phyloP scores from a whole-genome alignment of 768 basidiomycete species.

The Boletellus ananas region DNA sequence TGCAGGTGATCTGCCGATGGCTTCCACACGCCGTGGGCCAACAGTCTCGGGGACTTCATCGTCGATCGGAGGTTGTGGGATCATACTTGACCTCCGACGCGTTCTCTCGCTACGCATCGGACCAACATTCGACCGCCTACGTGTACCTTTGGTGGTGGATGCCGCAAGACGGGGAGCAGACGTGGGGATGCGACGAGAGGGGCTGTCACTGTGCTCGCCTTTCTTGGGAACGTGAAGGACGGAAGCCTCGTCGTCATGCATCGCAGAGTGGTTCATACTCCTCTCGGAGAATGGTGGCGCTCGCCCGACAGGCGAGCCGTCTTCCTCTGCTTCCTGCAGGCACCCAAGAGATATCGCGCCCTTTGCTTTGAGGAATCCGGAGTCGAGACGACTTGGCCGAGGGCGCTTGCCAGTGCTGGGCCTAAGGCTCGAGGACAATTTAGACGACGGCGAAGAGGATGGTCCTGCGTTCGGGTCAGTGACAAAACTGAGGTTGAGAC shows the following conservation, averaged over 20 bases:
- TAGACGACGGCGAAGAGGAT: constrained; percentile 38
- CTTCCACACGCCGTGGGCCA: constrained; percentile 41
- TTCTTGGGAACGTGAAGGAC: constrained; percentile 34
- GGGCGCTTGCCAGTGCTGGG: constrained; percentile 39
- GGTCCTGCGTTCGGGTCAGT: constrained; percentile 22
- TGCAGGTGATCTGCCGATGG: constrained; percentile 47
- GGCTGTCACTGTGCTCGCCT: constrained; percentile 39
- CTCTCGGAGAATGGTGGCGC: constrained; percentile 57
- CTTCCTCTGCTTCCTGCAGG: constrained; percentile 72
- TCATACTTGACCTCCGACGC: constrained; percentile 75
- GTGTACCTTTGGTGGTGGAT: constrained; percentile 36
- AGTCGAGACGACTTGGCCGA: constrained; percentile 65
- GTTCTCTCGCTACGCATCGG: constrained; percentile 70
- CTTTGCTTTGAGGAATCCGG: constrained; percentile 58
- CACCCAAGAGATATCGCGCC: constrained; percentile 52
- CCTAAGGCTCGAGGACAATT: constrained; percentile 14
- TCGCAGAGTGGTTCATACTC: constrained; percentile 50
- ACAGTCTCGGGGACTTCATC: constrained; percentile 33
- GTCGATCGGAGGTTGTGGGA: constrained; percentile 57
- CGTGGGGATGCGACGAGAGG: constrained; percentile 45
- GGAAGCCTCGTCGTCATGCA: constrained; percentile 21
- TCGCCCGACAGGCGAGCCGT: constrained; percentile 32
- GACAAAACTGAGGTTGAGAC: constrained; percentile 53
- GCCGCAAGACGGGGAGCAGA: constrained; percentile 40
- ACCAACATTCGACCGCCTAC: constrained; percentile 73